Conservation (phyloP, 2,329 filamentous ascomycete species). For the Fusarium penzigii region DNA sequence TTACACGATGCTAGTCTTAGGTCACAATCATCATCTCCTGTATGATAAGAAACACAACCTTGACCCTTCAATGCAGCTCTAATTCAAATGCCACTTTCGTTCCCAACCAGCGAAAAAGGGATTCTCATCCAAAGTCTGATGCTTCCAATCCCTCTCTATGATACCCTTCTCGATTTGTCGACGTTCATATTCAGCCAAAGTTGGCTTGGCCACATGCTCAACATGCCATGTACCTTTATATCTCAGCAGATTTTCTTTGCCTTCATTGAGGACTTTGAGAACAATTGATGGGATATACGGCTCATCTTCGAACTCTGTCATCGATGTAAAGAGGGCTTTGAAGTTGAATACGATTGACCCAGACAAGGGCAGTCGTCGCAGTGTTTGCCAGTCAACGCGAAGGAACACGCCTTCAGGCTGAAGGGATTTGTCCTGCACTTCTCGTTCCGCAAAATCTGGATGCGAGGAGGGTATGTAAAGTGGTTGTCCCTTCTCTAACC, state of each 20-base stretch:
- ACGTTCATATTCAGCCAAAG: slow-evolving; percentile 59
- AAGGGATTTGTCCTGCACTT: slow-evolving; percentile 58
- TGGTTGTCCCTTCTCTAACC: slow-evolving; percentile 72
- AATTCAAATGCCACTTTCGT: slow-evolving; percentile 6
- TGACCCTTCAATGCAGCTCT: not conserved
- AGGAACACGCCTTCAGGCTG: slow-evolving; percentile 62
- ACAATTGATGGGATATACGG: slow-evolving; percentile 70
- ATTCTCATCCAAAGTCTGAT: slow-evolving; percentile 68
- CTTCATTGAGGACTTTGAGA: slow-evolving; percentile 7
- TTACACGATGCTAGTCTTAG: no score
- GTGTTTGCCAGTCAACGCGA: slow-evolving; percentile 85
- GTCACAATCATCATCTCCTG: no score
- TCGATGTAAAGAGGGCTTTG: slow-evolving; percentile 79
- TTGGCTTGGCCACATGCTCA: slow-evolving; percentile 68
- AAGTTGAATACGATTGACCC: slow-evolving; percentile 83
- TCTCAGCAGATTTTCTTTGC: slow-evolving; percentile 66
- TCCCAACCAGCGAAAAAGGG: slow-evolving; percentile 75
- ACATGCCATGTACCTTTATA: slow-evolving; percentile 81
- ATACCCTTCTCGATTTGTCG: slow-evolving; percentile 66
- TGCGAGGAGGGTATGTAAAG: slow-evolving; percentile 73
- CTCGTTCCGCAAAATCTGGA: slow-evolving; percentile 61
- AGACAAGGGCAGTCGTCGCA: slow-evolving; percentile 75
- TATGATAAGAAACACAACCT: no score
- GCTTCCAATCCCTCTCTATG: slow-evolving; percentile 62
- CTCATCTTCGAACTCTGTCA: slow-evolving; percentile 70